These are phyloP conservation scores for Microbotryum intermedium DNA, from an alignment of 1,284 basidiomycete genomes.

Conservation along the genomic window DNA sequence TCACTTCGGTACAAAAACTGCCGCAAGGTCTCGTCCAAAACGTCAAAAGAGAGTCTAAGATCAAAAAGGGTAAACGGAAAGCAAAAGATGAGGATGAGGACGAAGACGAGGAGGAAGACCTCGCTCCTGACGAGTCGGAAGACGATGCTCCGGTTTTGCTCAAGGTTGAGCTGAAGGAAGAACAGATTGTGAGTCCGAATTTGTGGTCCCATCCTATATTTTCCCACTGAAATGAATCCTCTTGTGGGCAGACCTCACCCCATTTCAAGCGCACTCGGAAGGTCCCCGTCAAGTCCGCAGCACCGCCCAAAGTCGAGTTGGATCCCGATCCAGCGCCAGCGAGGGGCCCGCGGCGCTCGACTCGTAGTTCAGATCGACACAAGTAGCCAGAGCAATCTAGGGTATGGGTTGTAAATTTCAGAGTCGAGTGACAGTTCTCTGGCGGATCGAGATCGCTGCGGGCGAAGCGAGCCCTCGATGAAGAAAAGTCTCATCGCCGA, in stretches of 20 bases:
- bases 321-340: too few relatives aligned
- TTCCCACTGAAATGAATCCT: too few relatives aligned
- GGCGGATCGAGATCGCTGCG: too few relatives aligned
- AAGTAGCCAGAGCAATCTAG: too few relatives aligned
- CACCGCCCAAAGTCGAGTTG: too few relatives aligned
- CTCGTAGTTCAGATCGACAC: too few relatives aligned
- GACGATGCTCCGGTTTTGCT: conserved; percentile 23
- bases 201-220: neutral
- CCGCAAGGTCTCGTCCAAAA: conserved; percentile 41
- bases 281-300: too few relatives aligned
- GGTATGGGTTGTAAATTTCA: too few relatives aligned
- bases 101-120: conserved; percentile 37
- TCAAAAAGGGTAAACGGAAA: conserved; percentile 42
- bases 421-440: too few relatives aligned
- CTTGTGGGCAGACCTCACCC: neutral
- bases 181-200: conserved; percentile 13
- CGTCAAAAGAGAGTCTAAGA: conserved; percentile 41
- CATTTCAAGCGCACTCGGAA: conserved; percentile 4
- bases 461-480: too few relatives aligned
- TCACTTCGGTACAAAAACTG: conserved; percentile 56
- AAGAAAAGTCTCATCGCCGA: too few relatives aligned
- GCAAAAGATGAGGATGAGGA: conserved; percentile 38
- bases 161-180: conserved; percentile 32
- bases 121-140: conserved; percentile 48
- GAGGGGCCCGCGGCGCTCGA: too few relatives aligned